Base-by-base conservation (phyloP, 192 early-diverging fungal species). In the Coemansia sp. region DNA sequence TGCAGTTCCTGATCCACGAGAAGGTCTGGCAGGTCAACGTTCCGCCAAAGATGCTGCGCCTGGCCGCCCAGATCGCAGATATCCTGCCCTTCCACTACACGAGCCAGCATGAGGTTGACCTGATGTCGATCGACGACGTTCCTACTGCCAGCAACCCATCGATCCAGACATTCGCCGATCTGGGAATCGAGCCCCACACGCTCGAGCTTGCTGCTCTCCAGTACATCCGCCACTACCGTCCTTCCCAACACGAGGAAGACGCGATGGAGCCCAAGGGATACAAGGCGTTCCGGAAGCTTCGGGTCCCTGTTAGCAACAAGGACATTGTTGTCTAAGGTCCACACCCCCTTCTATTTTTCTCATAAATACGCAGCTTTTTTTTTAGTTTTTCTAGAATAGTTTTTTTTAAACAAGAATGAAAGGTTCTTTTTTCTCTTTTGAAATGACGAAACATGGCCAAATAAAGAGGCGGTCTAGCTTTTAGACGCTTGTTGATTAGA, bases 41-140 rank as follows among this genome's bases (percentile, higher is more conserved):
- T n/a, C 94, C 93, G 22, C 90, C 90, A 68, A 59, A 73, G 20
- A 64, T 93, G 36, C 86, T 87, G 42, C 93, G 91, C 68, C 71
- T 87, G 64, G 63, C 86, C 7, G 91, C 89, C 12, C 77, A 82
- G 49, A 68, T 83, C 22, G 75, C 87, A 66, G 86, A 92, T 83
- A 73, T 86, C 50, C 64, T 89, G 72, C 89, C 89, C 49, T 91
- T 86, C 86, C 90, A 90, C 54, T 85, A 91, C 57, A 86, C 94
- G 65, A 84, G 87, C 67, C 88, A 93, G 48, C 93, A 98, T 76
- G 91, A 94, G 76, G 85, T 96, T 57, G 93, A 95, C 63, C 82
- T 88, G 71, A 85, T 93, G 87, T 83, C 72, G 57, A 82, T 94
- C 59, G 85, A 90, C 74, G 93, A 93, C 67, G 76, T 81, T 49